Evolutionary conservation across 768 basidiomycete species (phyloP).

Genomic region (Pleurotus giganteus): DNA sequence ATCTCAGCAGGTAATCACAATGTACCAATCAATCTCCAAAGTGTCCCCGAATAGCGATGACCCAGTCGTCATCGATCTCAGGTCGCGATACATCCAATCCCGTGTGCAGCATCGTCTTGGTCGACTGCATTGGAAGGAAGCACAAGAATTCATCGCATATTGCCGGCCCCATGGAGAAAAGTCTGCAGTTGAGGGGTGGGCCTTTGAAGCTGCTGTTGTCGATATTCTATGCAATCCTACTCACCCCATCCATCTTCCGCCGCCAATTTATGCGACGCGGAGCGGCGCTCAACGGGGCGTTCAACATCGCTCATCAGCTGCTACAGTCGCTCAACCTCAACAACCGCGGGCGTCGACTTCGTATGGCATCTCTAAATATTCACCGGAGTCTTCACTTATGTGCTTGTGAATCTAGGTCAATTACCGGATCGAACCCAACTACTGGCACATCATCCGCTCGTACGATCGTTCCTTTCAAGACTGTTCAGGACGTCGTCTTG

Average conservation of each 20-base stretch:
- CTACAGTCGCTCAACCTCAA: no score
- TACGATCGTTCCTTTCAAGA: no score
- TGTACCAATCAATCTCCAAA: neutral
- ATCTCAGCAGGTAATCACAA: neutral
- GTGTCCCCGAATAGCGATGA: neutral
- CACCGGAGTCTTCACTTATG: no score
- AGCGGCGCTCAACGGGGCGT: no score
- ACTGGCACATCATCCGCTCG: no score
- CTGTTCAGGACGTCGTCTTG: no score
- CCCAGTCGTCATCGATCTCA: neutral
- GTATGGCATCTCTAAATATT: no score
- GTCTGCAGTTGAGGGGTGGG: neutral
- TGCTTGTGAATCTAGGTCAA: no score
- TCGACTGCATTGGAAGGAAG: neutral
- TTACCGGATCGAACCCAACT: no score
- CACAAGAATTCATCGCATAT: neutral
- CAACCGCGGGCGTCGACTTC: no score
- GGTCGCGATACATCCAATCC: neutral
- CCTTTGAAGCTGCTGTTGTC: neutral
- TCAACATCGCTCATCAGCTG: no score
- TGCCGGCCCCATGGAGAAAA: neutral
- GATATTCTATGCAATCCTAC: neutral
- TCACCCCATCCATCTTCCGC: neutral
- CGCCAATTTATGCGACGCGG: neutral
- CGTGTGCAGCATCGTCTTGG: neutral